Base-by-base conservation (phyloP, 345 rosid genomes). In the Anastatica hierochuntica region DNA sequence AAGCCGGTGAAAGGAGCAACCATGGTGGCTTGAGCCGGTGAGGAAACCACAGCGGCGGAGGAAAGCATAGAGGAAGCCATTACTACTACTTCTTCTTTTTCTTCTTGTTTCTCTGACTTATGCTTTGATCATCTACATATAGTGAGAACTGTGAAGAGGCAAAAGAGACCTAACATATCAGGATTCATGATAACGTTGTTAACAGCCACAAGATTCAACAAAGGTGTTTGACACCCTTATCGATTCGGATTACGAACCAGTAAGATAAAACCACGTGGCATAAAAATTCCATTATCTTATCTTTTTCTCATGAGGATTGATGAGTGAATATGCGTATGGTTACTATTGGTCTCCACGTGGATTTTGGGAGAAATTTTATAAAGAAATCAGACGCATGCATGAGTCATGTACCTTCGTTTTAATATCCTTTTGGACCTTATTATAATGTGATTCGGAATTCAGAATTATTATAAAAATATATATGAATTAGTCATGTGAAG, bases 31-130 rank as follows among this genome's bases (percentile, higher is more conserved):
- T 74, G 77, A 37, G 79, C 75, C 21, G 72, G 75, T 30, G 73
- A 49, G 55, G 74, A 48, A 13, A 64, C 60, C 18, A 76, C 64
- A 64, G 79, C 72, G 15, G 79, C 62, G 13, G 83, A 73, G 17
- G 87, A 77, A 27, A 76, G 65, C 76, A 80, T 53, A 4, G 80
- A 71, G 74, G 85, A 66, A 41, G 87, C 87, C 87, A 80, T 80
- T 58, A 14, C 52, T 59, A n/a, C n/a, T n/a, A 8, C 14, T 54
- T 27, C 58, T 53, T 47, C 38, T 59, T 38, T n/a, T n/a, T n/a
- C 11, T 44, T 3, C 11, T 47, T 12, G 34, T 34, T 39, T 47
- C 39, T 48, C 49, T 40, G 31, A 8, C 35, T 55, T 55, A 6
- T 19, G 54, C 24, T 58, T n/a, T 8, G 60, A 39, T 43, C 15